Conservation (phyloP, 192 early-diverging fungal genomes). For the Mortierella antarctica region DNA sequence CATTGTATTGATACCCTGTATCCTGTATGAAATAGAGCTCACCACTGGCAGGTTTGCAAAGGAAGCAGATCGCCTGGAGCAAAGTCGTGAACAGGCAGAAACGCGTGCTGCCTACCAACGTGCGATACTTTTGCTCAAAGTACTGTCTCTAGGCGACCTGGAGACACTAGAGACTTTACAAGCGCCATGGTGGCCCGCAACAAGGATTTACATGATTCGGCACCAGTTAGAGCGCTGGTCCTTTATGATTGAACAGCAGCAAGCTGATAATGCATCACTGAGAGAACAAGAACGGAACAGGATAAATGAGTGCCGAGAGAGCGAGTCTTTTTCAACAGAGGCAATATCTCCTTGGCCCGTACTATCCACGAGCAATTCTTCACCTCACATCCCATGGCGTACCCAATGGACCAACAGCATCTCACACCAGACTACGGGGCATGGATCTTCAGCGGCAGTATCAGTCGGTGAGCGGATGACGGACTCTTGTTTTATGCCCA, state of each 20-base stretch:
- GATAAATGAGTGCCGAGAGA: too few relatives aligned
- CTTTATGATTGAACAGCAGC: conserved; percentile 22
- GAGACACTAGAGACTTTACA: conserved; percentile 18
- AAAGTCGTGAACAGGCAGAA: conserved; percentile 13
- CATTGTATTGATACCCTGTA: too few relatives aligned
- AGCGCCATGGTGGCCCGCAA: conserved; percentile 37
- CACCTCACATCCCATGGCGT: conserved; percentile 7
- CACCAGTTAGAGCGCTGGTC: conserved; percentile 37
- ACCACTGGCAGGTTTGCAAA: not conserved
- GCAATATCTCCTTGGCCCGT: too few relatives aligned
- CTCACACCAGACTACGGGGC: not conserved
- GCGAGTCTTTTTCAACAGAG: too few relatives aligned
- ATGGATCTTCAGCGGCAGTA: not conserved
- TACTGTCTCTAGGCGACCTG: conserved; percentile 12
- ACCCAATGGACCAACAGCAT: conserved; percentile 23
- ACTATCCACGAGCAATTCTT: not conserved
- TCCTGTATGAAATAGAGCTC: too few relatives aligned
- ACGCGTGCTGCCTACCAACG: conserved; percentile 18
- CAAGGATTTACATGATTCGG: conserved; percentile 30
- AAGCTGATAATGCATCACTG: not conserved
- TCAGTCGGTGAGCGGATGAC: too few relatives aligned
- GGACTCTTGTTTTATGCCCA: not conserved
- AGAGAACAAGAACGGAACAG: not conserved
- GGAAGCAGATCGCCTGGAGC: conserved; percentile 11
- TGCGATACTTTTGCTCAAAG: conserved; percentile 16